Evolutionary conservation across 768 basidiomycete species (phyloP).

Genomic region (Tricholoma flavovirens): DNA sequence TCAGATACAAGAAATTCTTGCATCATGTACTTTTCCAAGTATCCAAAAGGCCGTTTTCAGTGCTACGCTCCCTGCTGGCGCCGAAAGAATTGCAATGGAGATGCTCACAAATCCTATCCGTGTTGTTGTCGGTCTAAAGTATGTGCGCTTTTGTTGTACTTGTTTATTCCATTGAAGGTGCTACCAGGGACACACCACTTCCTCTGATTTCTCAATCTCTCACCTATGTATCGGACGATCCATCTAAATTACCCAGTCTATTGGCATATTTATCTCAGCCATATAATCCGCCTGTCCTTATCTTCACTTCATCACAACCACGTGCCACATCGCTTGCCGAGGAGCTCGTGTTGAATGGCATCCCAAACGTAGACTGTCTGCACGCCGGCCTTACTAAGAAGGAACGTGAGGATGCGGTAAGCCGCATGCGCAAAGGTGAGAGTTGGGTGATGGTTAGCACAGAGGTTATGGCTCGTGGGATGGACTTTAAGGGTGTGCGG

Average conservation of each 20-base stretch:
- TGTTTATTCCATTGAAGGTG: constrained; percentile 1
- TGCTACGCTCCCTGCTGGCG: constrained; percentile 87
- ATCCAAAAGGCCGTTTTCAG: constrained; percentile 90
- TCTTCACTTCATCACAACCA: constrained; percentile 89
- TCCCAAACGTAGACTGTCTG: constrained; percentile 80
- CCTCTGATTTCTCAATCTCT: constrained; percentile 86
- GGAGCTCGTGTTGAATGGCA: constrained; percentile 73
- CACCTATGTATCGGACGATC: constrained; percentile 87
- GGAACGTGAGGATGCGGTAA: constrained; percentile 81
- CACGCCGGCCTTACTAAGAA: constrained; percentile 88
- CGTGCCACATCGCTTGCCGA: constrained; percentile 75
- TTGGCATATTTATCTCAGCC: constrained; percentile 73
- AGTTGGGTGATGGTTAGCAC: constrained; percentile 96
- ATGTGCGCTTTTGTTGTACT: constrained; percentile 24
- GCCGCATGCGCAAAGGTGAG: constrained; percentile 81
- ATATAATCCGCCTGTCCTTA: constrained; percentile 85
- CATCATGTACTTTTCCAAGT: constrained; percentile 60
- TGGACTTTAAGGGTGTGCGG: constrained; percentile 93
- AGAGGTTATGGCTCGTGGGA: constrained; percentile 95
- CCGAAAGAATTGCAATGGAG: constrained; percentile 80
- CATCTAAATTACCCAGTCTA: constrained; percentile 90
- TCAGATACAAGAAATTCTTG: constrained; percentile 85
- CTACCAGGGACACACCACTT: constrained; percentile 81
- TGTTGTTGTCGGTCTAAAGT: constrained; percentile 97
- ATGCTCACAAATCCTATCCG: constrained; percentile 85